Evolutionary conservation across 208 protist species (phyloP).

Genomic region (Crithidia fasciculata): DNA sequence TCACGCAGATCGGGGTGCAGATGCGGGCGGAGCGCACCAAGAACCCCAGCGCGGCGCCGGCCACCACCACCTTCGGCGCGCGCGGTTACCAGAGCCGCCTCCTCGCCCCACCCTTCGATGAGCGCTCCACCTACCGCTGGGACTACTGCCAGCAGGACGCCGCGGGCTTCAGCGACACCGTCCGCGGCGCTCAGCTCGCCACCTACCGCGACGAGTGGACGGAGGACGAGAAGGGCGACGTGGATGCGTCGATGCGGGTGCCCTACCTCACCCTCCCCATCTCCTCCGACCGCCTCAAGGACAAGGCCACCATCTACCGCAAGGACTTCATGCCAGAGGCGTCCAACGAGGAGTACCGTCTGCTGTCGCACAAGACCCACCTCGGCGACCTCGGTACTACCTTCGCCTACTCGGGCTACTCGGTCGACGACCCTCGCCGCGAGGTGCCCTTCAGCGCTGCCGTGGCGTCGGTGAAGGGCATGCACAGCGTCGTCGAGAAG

Average conservation of each 20-base stretch:
- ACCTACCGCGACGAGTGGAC: constrained; percentile 75
- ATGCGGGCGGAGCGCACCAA: constrained; percentile 36
- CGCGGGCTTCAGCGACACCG: constrained; percentile 28
- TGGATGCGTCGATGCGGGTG: constrained; percentile 62
- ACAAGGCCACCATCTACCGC: constrained; percentile 70
- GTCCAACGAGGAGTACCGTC: constrained; percentile 43
- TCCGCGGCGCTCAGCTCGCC: constrained; percentile 36
- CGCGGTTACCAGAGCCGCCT: constrained; percentile 37
- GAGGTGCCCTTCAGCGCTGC: constrained; percentile 49
- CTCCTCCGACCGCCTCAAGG: constrained; percentile 42
- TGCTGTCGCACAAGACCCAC: constrained; percentile 63
- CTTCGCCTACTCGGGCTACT: constrained; percentile 82
- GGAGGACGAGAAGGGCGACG: constrained; percentile 62
- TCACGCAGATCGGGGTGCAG: constrained; percentile 50
- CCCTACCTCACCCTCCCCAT: constrained; percentile 77
- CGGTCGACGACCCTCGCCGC: constrained; percentile 61
- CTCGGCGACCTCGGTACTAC: constrained; percentile 57
- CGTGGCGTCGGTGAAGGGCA: constrained; percentile 54
- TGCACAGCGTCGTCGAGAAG: constrained; percentile 66
- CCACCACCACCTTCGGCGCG: constrained; percentile 5
- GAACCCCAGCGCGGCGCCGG: constrained; percentile 17
- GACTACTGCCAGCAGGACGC: constrained; percentile 69
- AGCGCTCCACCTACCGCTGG: constrained; percentile 75
- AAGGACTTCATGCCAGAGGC: constrained; percentile 55
- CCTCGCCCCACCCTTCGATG: constrained; percentile 51